Percentiles rank a stretch among this genome's conserved stretches.
Evolutionary conservation across 176 grass and related monocot species (phyloP).

Genomic region (Hsuehochloa calcarea): DNA sequence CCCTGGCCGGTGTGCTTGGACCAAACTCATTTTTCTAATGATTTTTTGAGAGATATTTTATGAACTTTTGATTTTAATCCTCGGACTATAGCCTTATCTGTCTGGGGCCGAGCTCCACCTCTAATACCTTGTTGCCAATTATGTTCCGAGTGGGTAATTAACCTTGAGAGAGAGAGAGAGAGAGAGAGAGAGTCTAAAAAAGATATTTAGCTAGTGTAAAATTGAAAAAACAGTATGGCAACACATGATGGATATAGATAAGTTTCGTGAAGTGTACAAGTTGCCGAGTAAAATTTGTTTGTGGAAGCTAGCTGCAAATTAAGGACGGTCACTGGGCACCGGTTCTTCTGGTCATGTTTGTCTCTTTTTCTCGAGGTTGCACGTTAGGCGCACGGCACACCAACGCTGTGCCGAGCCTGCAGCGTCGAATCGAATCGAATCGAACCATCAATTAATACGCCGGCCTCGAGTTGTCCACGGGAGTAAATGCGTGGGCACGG

Average conservation of each 20-base stretch:
- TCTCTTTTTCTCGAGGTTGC: background rate
- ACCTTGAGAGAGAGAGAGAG: background rate
- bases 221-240: no score
- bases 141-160: background rate
- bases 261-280: background rate
- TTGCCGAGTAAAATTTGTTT: background rate
- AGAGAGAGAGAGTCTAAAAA: no score
- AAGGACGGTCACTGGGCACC: background rate
- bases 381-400: background rate
- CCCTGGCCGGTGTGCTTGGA: no score
- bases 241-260: background rate
- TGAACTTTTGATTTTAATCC: no score
- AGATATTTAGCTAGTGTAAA: no score
- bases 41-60: no score
- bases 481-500: background rate
- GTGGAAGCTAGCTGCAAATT: background rate
- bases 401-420: background rate
- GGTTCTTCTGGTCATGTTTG: background rate
- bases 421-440: background rate
- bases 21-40: no score
- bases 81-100: no score
- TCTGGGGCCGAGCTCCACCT: no score
- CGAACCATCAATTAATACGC: background rate
- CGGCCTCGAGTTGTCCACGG: background rate
- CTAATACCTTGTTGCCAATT: background rate